These are phyloP conservation scores for Neurospora sp. DNA, from an alignment of 2,329 filamentous ascomycete genomes.

Conservation along the genomic window DNA sequence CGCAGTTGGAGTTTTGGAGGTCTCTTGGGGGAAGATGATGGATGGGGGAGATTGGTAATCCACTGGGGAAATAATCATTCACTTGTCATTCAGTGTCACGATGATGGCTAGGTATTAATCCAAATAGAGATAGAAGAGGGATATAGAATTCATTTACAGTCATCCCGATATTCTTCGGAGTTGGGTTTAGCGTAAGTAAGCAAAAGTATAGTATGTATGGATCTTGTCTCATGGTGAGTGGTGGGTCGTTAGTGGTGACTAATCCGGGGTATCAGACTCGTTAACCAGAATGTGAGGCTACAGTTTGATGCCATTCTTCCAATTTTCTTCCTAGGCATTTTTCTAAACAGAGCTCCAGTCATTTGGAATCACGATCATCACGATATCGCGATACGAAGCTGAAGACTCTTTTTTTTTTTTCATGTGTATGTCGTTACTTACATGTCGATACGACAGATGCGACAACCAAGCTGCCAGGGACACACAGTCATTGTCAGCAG, in stretches of 20 bases:
- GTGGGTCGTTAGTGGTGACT: neutral
- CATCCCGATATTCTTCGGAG: neutral
- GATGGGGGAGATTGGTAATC: neutral
- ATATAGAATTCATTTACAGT: neutral
- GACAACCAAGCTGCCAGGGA: neutral
- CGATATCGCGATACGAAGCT: neutral
- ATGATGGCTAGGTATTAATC: too few species aligned
- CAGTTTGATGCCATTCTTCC: too few species aligned
- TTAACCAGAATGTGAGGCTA: neutral
- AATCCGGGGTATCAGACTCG: neutral
- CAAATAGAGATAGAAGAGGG: neutral
- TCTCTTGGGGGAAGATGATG: neutral
- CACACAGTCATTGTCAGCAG: neutral
- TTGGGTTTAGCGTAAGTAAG: neutral
- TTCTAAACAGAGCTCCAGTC: neutral
- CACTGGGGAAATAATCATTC: neutral
- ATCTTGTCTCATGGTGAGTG: neutral
- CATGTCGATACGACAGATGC: neutral
- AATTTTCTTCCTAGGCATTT: too few species aligned
- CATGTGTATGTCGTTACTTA: neutral
- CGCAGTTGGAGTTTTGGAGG: neutral
- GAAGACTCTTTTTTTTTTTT: neutral
- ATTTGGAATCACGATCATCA: neutral
- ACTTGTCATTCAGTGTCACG: neutral
- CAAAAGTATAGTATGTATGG: neutral